Percentiles rank a stretch among this genome's conserved stretches.
phyloP scores from a whole-genome alignment of 257 asterid species.

The Cordia subcordata region DNA sequence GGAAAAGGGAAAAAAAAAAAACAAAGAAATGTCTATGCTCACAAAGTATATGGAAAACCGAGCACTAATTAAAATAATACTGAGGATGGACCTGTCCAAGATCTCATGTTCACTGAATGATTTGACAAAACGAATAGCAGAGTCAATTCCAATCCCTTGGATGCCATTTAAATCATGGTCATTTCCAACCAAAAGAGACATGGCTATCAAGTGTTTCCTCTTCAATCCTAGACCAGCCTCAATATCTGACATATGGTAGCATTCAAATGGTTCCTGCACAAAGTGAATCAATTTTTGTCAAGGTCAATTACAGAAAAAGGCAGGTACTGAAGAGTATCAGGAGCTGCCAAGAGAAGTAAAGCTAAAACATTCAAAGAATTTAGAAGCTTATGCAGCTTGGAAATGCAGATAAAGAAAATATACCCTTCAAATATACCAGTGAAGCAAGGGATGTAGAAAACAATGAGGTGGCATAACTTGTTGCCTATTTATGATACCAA shows the following conservation, averaged over 20 bases:
- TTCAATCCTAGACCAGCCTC: constrained; percentile 76
- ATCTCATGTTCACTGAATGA: constrained; percentile 61
- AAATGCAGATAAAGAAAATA: no score
- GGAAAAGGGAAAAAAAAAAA: constrained; percentile 6
- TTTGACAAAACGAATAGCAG: constrained; percentile 84
- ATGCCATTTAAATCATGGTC: constrained; percentile 84
- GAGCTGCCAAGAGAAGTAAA: background rate
- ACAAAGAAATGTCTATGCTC: background rate
- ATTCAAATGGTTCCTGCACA: constrained; percentile 88
- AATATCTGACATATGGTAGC: constrained; percentile 73
- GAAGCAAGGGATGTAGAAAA: no score
- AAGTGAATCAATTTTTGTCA: constrained; percentile 13
- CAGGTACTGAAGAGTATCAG: background rate
- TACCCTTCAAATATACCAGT: no score
- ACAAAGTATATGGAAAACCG: constrained; percentile 2
- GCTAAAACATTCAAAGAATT: background rate
- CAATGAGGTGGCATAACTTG: no score
- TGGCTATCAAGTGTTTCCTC: constrained; percentile 81
- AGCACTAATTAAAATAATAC: background rate
- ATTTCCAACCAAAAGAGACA: constrained; percentile 84
- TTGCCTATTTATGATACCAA: no score
- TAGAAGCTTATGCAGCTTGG: no score
- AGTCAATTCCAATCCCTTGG: constrained; percentile 76
- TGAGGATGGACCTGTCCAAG: constrained; percentile 47
- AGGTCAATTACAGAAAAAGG: background rate